Percentiles rank a stretch among this genome's conserved stretches.
Conservation (phyloP, 176 grass and related monocot genomes). For the Hordeum marinum region DNA sequence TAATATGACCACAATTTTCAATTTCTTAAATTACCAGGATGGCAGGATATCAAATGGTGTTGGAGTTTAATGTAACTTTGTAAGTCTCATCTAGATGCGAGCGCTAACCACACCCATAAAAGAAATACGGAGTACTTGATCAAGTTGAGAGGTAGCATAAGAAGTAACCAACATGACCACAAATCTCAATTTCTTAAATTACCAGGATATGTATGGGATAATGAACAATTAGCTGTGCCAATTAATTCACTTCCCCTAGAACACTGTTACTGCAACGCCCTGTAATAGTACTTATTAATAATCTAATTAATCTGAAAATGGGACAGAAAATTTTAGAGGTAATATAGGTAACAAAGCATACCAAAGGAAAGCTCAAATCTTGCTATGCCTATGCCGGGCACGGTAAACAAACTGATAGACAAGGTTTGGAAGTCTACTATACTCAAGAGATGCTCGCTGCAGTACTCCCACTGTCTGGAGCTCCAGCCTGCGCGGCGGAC, state of each 20-base stretch:
- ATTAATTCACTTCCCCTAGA: conserved; percentile 12
- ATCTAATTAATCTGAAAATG: background rate
- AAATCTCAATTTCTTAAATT: conserved; percentile 28
- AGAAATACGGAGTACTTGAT: background rate
- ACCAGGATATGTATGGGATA: conserved; percentile 3
- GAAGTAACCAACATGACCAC: conserved; percentile 11
- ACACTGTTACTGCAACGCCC: conserved; percentile 6
- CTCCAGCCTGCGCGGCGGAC: background rate
- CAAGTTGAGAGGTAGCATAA: background rate
- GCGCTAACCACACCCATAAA: no score
- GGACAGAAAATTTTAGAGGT: background rate
- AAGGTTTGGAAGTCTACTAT: conserved; percentile 43
- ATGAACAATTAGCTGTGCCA: conserved; percentile 10
- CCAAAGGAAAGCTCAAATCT: conserved; percentile 36
- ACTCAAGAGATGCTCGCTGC: conserved; percentile 35
- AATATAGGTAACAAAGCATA: conserved; percentile 1
- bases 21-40: conserved; percentile 16
- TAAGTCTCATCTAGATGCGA: no score
- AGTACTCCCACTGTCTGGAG: conserved; percentile 13
- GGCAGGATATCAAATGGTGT: no score
- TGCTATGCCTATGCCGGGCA: background rate
- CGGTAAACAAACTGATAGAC: conserved; percentile 11
- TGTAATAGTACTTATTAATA: conserved; percentile 3
- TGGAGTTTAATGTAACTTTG: no score
- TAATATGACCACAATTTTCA: conserved; percentile 25